Conservation (phyloP, 192 early-diverging fungal genomes). For the Linnemannia elongata region DNA sequence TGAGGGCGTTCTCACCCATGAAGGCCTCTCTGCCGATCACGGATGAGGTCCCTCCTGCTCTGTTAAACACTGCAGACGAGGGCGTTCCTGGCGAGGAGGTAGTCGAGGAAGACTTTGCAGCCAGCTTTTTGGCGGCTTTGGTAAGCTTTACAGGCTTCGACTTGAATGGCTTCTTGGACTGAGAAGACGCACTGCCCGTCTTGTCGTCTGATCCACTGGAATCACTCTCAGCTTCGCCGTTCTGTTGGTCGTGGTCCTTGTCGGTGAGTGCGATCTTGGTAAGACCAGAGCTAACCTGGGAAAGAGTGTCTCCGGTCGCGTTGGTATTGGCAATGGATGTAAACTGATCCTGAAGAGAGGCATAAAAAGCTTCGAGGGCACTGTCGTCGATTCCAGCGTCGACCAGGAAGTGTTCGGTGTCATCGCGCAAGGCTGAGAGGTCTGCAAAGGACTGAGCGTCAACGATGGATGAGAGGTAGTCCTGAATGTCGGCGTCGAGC, state of each 20-base stretch:
- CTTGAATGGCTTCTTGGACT: slow-evolving; percentile 32
- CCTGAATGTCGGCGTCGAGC: slow-evolving; percentile 45
- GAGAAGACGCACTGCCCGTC: slow-evolving; percentile 17
- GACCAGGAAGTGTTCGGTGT: slow-evolving; percentile 72
- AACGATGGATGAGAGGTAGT: slow-evolving; percentile 47
- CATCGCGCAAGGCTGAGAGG: slow-evolving; percentile 68
- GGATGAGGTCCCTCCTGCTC: too few species aligned
- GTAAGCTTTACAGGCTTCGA: slow-evolving; percentile 49
- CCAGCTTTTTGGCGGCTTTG: slow-evolving; percentile 53
- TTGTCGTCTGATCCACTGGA: slow-evolving; percentile 37
- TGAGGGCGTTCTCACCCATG: slow-evolving; percentile 47
- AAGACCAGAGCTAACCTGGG: too few species aligned
- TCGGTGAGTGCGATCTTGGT: slow-evolving; percentile 21
- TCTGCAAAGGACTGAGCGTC: slow-evolving; percentile 44
- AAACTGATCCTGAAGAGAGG: slow-evolving; percentile 23
- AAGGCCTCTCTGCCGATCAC: slow-evolving; percentile 22
- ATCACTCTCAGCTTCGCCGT: slow-evolving; percentile 10
- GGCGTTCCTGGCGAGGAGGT: neutral
- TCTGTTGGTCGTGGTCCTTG: too few species aligned
- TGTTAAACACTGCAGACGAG: too few species aligned
- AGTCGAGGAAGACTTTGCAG: slow-evolving; percentile 36
- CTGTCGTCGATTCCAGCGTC: slow-evolving; percentile 71
- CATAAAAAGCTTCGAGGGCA: slow-evolving; percentile 64
- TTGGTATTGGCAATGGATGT: neutral
- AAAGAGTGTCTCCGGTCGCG: too few species aligned